Evolutionary conservation across 2,329 filamentous ascomycete species (phyloP), one percentile per base, ranked within the genome.

Genomic region (Metarhizium sp.): DNA sequence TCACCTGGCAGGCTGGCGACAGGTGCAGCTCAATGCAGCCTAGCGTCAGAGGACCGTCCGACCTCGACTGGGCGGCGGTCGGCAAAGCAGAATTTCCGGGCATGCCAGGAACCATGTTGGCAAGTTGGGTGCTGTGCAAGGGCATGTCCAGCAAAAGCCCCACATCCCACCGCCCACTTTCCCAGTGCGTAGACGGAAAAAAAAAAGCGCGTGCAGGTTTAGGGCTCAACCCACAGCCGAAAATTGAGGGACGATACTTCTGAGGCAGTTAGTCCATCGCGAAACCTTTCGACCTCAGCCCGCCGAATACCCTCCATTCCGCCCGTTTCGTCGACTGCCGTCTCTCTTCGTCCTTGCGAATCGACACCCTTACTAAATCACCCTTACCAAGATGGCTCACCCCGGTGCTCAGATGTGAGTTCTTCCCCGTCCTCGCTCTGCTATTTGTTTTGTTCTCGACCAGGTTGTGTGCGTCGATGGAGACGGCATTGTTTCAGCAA

Each of bases 391-490:
- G 64, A 83, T 83, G 80, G 78, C 80, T 75, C 74, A 77, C 70
- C 77, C 79, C 65, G 80, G 80, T 71, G 73, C 78, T 71, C 80
- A 83, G 73, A 83, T 84, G 80, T 84, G 74, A 80, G 80, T 76
- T 29, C 47, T 4, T 52, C 18, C 10, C 20, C 43, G 25, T 30
- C 5, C 8, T 16, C 38, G 10, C 38, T 5, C 38, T 16, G 38
- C 38, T 40, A 11, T 42, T 34, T 13, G 25, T 16, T 32, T 43
- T 14, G 20, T 42, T 14, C 34, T 30, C 16, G 36, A 20, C 7
- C 18, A 16, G 49, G 20, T 38, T 11, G 50, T 36, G 50, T 40
- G 36, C 32, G 4, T 16, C 8, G 50, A 43, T 13, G 20, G 50
- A 16, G 6, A 11, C 14, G 25, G 36, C 8, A 36, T 8, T 6